Base-by-base conservation (phyloP, 2,329 filamentous ascomycete species). In the Macrophomina phaseolina region DNA sequence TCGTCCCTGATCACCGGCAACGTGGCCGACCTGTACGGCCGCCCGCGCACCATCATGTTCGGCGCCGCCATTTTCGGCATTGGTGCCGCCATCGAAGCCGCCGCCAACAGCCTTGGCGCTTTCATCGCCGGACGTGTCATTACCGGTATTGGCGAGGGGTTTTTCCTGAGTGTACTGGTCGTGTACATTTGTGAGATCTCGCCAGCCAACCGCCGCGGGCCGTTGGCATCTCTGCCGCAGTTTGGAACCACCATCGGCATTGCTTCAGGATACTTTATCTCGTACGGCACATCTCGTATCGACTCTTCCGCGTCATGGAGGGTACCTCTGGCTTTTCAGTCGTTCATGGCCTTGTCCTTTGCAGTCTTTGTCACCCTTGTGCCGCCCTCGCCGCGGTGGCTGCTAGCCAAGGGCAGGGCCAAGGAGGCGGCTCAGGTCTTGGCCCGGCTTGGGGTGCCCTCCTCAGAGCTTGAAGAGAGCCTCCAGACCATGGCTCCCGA, bases 151-250 rank as follows among this genome's bases (percentile, higher is more conserved):
- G 88, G 88, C 0, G 83, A 89, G 70, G 87, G 87, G 0, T 72
- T 88, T 1, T 89, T 83, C 69, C 71, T 90, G 4, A 82, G 83
- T 45, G 45, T 66, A 40, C 36, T 55, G 40, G 58, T 42, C 18
- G 66, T 66, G 3, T 87, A 89, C 68, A 85, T 89, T 32, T 85
- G 84, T 66, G 88, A 90, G 73, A 87, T 90, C 16, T 84, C 87
- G 0, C 87, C 87, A 0, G 77, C 81, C 0, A 76, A 75, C 4
- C 74, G 78, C 4, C 77, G 87, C 34, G 87, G 86, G 0, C 77
- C 81, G 0, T 72, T 90, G 2, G 81, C 83, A 0, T 83, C 84
- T 0, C 74, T 84, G 4, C 84, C 86, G 0, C 86, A 89, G 69
- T 78, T 88, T 58, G 72, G 86, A 52, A 81, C 81, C 3, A 83